These are phyloP conservation scores for Candida wancherniae DNA, from an alignment of 805 yeast species.

Conservation along the genomic window DNA sequence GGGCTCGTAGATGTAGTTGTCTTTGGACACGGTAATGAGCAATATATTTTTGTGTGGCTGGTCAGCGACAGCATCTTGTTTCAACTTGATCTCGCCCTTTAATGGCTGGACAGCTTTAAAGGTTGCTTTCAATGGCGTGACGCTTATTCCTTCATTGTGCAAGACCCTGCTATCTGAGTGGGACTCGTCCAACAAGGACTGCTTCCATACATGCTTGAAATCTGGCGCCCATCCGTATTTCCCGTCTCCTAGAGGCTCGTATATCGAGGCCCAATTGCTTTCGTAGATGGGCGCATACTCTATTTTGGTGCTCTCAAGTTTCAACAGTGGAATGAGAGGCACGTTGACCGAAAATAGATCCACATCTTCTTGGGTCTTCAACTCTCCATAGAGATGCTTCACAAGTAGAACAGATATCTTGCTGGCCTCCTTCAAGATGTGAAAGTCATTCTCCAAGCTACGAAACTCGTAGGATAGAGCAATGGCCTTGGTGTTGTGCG, in stretches of 20 bases:
- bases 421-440: constrained; percentile 60
- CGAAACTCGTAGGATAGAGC: constrained; percentile 87
- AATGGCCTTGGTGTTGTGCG: constrained; percentile 63
- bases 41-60: constrained; percentile 15
- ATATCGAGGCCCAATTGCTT: constrained; percentile 75
- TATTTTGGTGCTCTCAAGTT: constrained; percentile 54
- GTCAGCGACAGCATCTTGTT: constrained; percentile 8
- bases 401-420: constrained; percentile 61
- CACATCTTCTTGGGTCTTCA: constrained; percentile 45
- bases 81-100: constrained; percentile 54
- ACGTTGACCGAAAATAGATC: constrained; percentile 83
- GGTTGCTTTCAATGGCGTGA: constrained; percentile 57
- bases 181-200: constrained; percentile 34
- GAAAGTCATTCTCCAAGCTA: constrained; percentile 43
- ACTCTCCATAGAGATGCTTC: constrained; percentile 50
- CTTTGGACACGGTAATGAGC: constrained; percentile 34
- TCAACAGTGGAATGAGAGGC: constrained; percentile 59
- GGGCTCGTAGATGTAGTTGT: constrained; percentile 41
- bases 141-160: constrained; percentile 55
- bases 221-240: constrained; percentile 80
- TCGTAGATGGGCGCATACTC: constrained; percentile 73
- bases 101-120: constrained; percentile 52
- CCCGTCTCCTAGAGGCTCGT: constrained; percentile 29
- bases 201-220: constrained; percentile 60
- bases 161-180: constrained; percentile 71